Conservation (phyloP, 2,329 filamentous ascomycete species). For the Colletotrichum paranaense region DNA sequence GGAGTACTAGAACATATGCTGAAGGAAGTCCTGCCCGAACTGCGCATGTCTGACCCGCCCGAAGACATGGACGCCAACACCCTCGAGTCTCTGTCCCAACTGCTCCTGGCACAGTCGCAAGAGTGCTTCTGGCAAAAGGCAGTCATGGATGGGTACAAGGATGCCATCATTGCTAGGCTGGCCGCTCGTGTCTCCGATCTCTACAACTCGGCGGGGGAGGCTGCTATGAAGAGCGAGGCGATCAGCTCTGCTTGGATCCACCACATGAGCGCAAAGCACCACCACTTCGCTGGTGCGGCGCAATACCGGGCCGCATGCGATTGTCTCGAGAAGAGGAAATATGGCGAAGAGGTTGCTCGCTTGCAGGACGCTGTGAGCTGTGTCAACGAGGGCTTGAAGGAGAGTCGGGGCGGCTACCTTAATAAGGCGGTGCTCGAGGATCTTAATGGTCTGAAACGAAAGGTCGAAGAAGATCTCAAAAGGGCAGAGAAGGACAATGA, state of each 20-base stretch:
- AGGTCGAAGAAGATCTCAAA: slow-evolving; percentile 88
- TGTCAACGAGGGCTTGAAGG: slow-evolving; percentile 87
- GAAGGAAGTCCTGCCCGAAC: slow-evolving; percentile 80
- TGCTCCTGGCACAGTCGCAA: slow-evolving; percentile 92
- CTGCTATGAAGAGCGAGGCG: slow-evolving; percentile 87
- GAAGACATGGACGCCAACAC: slow-evolving; percentile 96
- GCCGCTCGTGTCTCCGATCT: slow-evolving; percentile 91
- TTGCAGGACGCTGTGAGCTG: slow-evolving; percentile 85
- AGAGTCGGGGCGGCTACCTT: slow-evolving; percentile 78
- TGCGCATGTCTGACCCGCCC: slow-evolving; percentile 83
- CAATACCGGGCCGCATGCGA: slow-evolving; percentile 93
- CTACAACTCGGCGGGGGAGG: slow-evolving; percentile 86
- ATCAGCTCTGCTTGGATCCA: slow-evolving; percentile 97
- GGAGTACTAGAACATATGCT: slow-evolving; percentile 86
- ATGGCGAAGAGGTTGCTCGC: slow-evolving; percentile 93
- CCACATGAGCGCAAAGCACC: slow-evolving; percentile 95
- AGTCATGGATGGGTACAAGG: slow-evolving; percentile 92
- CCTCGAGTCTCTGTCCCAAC: slow-evolving; percentile 82
- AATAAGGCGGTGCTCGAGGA: slow-evolving; percentile 86
- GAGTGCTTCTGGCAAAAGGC: slow-evolving; percentile 99
- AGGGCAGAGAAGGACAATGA: slow-evolving; percentile 97
- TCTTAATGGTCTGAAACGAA: slow-evolving; percentile 83
- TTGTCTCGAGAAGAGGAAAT: slow-evolving; percentile 91
- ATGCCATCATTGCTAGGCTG: slow-evolving; percentile 90
- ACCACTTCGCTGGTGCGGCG: slow-evolving; percentile 95